Base-by-base conservation (phyloP, 2,329 filamentous ascomycete species). In the Sporothrix protearum region DNA sequence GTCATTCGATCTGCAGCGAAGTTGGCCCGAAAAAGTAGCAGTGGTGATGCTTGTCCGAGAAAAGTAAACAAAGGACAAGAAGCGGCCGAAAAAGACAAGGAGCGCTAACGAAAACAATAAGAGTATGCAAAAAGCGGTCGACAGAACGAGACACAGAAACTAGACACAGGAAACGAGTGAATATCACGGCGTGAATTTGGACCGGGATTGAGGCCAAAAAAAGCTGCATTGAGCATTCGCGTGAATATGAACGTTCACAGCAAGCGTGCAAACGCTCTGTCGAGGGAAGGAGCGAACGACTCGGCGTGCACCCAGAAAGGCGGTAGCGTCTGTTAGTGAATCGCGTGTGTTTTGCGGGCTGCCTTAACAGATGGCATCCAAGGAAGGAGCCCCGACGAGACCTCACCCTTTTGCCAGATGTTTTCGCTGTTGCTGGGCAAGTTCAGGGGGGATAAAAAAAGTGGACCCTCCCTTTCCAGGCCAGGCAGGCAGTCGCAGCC, bases 281-380 rank as follows among this genome's bases (percentile, higher is more conserved):
- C 36, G 47, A 42, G 53, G 61, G 69, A 71, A 55, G 61, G 69
- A 30, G 71, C 42, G n/a, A 30, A 22, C 45, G 45, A 47, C 71
- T 63, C 71, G 30, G 68, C 9, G 30, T 22, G 59, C 59, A 42
- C 71, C 57, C 71, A 3, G 61, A 25, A 25, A 4, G 6, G 28
- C 14, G 61, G 25, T 72, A 72, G 51, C 16, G 14, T 14, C 36
- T 69, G 71, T 72, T 72, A 72, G 47, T n/a, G 42, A 53, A 33
- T 57, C 22, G 61, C 61, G 25, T 14, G 39, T 10, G 2, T 12
- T 45, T 25, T 49, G 33, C 28, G 19, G 42, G 47, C 4, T 3
- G 14, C 10, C 51, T 47, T 70, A 72, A 70, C 71, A 70, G 28
- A 28, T 3, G 3, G 5, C 49, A 57, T 57, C 33, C 16, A 67